Evolutionary conservation across 106 monocot genomes (phyloP), one percentile per base, ranked within the genome.

Genomic region (Allium fistulosum): DNA sequence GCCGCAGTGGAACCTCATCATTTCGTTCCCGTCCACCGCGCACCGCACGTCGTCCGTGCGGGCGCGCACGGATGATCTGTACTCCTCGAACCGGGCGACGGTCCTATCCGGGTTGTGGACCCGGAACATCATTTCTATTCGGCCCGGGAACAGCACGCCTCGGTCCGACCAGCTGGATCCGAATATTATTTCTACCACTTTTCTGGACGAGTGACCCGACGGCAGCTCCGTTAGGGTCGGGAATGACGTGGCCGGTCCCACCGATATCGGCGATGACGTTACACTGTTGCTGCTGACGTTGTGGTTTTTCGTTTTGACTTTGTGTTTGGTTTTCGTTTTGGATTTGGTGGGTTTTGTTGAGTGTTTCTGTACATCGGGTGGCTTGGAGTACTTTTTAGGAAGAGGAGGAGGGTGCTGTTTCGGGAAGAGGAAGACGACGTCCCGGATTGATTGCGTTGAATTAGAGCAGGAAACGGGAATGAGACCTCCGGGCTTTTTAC

Each of bases 21-120:
- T 87, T 81, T 94, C 94, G 76, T 94, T 94, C 45, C 93, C 94
- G 67, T 94, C 90, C 26, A 76, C 94, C 27, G 88, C 83, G 81
- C 86, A 84, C 14, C 94, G 81, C 56, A 84, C 57, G 58, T 81
- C 26, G 0, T 53, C 26, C 17, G 77, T 69, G 11, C 74, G 65
- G 26, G 78, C 49, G 26, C 80, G 80, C n/a, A 90, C 80, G 4
- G 71, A 61, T 14, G 78, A 62, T 28, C 90, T 84, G 78, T 82
- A 80, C 66, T 94, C 90, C 80, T 94, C 94, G 87, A 94, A 94
- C 22, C 84, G 77, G 62, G 82, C 71, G 16, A 85, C 75, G 68
- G 82, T 53, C 52, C 83, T 79, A 53, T 82, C 26, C 15, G 90
- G 90, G 80, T 87, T 75, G 69, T 80, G 94, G 67, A 94, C 82